A percentile compares a stretch with the other conserved stretches of the same genome.
These are phyloP conservation scores for Yarrowia keelungensis DNA, from an alignment of 805 yeast genomes.

Conservation along the genomic window DNA sequence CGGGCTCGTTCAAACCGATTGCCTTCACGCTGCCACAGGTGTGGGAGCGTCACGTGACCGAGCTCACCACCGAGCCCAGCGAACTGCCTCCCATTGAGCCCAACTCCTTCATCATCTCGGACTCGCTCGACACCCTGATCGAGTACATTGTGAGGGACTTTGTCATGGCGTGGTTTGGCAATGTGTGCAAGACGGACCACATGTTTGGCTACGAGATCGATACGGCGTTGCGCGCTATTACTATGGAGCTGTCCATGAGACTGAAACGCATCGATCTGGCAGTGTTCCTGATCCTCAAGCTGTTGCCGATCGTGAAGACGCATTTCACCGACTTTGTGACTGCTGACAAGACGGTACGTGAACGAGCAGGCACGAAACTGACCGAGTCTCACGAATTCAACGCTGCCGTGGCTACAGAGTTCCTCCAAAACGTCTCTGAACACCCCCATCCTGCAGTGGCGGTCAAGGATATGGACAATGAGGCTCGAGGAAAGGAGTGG, in stretches of 20 bases:
- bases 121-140: conserved; percentile 59
- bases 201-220: conserved; percentile 56
- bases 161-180: conserved; percentile 61
- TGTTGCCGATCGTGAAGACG: conserved; percentile 69
- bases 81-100: conserved; percentile 50
- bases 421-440: conserved; percentile 52
- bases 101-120: conserved; percentile 61
- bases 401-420: conserved; percentile 55
- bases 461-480: conserved; percentile 50
- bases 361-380: conserved; percentile 45
- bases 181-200: conserved; percentile 53
- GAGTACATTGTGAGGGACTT: conserved; percentile 60
- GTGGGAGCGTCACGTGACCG: conserved; percentile 26
- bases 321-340: conserved; percentile 63
- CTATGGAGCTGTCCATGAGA: conserved; percentile 55
- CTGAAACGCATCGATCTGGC: conserved; percentile 60
- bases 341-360: conserved; percentile 51
- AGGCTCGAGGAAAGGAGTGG: conserved; percentile 57
- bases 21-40: conserved; percentile 18
- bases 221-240: conserved; percentile 54
- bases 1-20: conserved; percentile 22
- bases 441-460: conserved; percentile 66
- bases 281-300: conserved; percentile 60
- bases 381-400: conserved; percentile 53
- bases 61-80: conserved; percentile 29